Evolutionary conservation across 2,329 filamentous ascomycete species (phyloP), one percentile per base, ranked within the genome.

Genomic region (Geosmithia putterillii): DNA sequence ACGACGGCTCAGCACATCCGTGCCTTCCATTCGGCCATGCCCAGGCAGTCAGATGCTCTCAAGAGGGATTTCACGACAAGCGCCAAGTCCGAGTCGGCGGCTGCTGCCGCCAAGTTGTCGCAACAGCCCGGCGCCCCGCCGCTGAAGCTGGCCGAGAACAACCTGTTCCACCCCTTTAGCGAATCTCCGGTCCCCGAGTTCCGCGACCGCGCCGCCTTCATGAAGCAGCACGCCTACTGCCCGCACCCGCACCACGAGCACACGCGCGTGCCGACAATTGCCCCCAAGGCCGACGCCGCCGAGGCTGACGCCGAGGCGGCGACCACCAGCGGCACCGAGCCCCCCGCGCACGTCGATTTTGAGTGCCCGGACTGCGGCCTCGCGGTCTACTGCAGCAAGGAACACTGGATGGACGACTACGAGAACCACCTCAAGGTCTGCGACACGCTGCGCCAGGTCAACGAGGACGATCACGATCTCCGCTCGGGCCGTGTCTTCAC

Each of bases 311-410:
- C 85, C 57, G 71, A 71, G 28, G 79, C 81, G 56, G 23, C 22
- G 6, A 21, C 25, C 9, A 28, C 40, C 17, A 43, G 41, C 4
- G 45, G 42, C 4, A 42, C 42, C 10, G 63, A 79, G 47, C 73
- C 86, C 9, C 83, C 90, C 0, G 80, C 81, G 15, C 87, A 95
- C 62, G 87, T 95, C 42, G 73, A 84, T 52, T 95, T 94, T 57
- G 92, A 96, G 62, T 98, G 92, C 55, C 89, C 92, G 1, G 90
- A 98, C 61, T 98, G 92, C 54, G 92, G 92, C 14, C 76, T 96
- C 37, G 89, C 94, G 0, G 81, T 95, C 7, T 94, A 92, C 59
- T 98, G 92, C 67, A 90, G 80, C 52, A 85, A 95, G 62, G 83
- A 87, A 52, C 92, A 98, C 60, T 96, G 90, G 85, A 87, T 85